Percentiles rank a stretch among this genome's conserved stretches.
These are phyloP conservation scores for Vaccinium corymbosum DNA, from an alignment of 148 eudicot species.

Conservation along the genomic window DNA sequence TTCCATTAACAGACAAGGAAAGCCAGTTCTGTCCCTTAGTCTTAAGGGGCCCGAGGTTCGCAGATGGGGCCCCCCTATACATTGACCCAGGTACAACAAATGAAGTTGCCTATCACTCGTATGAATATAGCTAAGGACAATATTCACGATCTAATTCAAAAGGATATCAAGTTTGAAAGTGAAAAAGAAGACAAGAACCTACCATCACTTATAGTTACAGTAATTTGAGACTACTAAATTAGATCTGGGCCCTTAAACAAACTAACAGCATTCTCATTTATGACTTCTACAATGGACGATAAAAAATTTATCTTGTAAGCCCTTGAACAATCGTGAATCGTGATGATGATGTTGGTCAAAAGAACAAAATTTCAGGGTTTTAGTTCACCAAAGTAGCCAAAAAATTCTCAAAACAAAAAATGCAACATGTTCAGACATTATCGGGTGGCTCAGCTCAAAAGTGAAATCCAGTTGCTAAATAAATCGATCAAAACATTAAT, in stretches of 20 bases:
- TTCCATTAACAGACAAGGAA: background rate
- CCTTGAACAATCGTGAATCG: too few species aligned
- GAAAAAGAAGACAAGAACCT: too few species aligned
- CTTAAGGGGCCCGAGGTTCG: background rate
- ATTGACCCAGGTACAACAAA: background rate
- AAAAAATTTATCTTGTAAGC: background rate
- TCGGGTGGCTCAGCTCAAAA: background rate
- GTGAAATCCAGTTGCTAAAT: background rate
- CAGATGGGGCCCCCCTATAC: background rate
- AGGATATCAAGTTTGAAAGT: too few species aligned
- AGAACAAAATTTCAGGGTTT: background rate
- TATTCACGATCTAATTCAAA: background rate
- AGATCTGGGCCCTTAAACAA: background rate
- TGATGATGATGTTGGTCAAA: background rate
- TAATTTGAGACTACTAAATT: background rate
- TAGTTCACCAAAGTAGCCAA: constrained; percentile 11
- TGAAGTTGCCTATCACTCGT: background rate
- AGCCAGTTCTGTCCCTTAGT: background rate
- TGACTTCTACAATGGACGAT: background rate
- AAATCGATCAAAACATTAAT: background rate
- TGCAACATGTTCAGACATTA: background rate
- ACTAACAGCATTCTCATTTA: background rate
- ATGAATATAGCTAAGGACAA: background rate
- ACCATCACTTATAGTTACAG: too few species aligned
- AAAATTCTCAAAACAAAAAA: background rate